Evolutionary conservation across 75 land plant species (phyloP), one percentile per base, ranked within the genome.

Genomic region (Picea sitchensis): DNA sequence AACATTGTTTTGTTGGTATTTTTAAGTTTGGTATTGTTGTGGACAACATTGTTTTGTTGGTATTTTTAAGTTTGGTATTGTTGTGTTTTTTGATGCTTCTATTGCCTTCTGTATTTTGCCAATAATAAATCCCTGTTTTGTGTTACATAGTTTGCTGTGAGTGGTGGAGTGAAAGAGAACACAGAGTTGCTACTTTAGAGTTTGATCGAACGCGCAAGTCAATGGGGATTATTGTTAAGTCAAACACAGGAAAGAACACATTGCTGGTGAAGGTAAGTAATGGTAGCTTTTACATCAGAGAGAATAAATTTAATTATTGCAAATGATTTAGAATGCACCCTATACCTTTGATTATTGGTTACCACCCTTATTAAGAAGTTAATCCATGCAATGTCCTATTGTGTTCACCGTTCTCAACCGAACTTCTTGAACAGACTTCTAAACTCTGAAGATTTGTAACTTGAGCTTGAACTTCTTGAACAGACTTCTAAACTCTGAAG

Each of bases 171-270:
- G 76, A 79, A 20, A 76, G 68, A 60, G 85, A 80, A 68, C 61
- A 74, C 3, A 83, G 98, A 34, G 73, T 95, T 82, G 96, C 88
- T 36, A 93, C 94, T 62, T 88, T 96, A 65, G 99, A 96, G 86
- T 96, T 96, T 83, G 99, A 94, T 75, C 93, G 99, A 23, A 86
- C 81, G 72, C 74, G 99, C 79, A 96, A 96, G 65, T 96, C 99
- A 14, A 96, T 96, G 99, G 91, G 99, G 30, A 92, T 96, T 14
- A 89, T 96, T 87, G 97, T 83, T 11, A 84, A 81, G 26, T 92
- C 94, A 21, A 64, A 47, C 11, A 74, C 89, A 23, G 92, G 91
- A 64, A 84, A 78, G 54, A 93, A 92, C 58, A 80, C 83, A 15
- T 84, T 96, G 51, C 83, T 96, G 26, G 99, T 96, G 62, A 96